A percentile compares a stretch with the other conserved stretches of the same genome.
These are phyloP conservation scores for Inga leiocalycina DNA, from an alignment of 306 rosid species.

Conservation along the genomic window DNA sequence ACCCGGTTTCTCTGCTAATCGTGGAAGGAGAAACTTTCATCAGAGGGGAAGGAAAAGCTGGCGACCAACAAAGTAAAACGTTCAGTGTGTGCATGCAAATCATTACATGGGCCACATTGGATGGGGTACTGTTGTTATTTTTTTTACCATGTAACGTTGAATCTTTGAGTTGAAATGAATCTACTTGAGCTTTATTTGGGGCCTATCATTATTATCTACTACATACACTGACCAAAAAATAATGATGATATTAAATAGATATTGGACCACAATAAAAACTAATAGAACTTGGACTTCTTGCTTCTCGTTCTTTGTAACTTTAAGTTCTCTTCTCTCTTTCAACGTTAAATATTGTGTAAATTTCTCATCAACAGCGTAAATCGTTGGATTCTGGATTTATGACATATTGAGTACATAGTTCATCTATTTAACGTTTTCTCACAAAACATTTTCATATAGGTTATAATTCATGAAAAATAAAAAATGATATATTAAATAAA, in stretches of 20 bases:
- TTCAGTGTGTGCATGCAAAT: neutral
- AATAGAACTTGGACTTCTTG: neutral
- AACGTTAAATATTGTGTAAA: neutral
- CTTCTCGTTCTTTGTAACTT: neutral
- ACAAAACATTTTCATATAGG: neutral
- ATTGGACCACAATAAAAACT: neutral
- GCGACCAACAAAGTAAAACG: constrained; percentile 52
- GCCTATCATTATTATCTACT: neutral
- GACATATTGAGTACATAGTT: neutral
- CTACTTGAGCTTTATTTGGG: neutral
- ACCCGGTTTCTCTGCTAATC: constrained; percentile 44
- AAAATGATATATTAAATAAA: no score
- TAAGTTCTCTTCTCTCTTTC: neutral
- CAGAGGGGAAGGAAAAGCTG: constrained; percentile 60
- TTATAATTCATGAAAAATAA: no score
- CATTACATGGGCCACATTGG: constrained; percentile 20
- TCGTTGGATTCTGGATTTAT: neutral
- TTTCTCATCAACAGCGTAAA: neutral
- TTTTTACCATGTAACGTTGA: neutral
- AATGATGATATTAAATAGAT: neutral
- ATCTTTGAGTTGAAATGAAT: neutral
- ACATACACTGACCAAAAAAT: neutral
- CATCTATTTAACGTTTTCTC: neutral
- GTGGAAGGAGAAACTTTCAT: constrained; percentile 51
- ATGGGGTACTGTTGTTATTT: neutral